These are phyloP conservation scores for Comarum palustre DNA, from an alignment of 306 rosid species.

Conservation along the genomic window DNA sequence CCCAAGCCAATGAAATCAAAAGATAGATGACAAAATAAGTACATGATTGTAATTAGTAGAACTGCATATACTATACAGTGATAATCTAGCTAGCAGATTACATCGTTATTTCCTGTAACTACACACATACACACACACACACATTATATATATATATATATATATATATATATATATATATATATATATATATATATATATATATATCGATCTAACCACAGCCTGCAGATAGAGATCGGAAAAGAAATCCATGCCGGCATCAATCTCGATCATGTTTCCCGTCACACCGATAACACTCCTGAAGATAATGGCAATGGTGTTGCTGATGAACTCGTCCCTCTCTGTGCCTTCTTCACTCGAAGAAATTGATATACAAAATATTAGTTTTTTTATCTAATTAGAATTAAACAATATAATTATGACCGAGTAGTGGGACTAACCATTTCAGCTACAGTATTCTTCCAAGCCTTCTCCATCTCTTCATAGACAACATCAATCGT, in stretches of 20 bases:
- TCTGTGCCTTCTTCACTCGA: conserved; percentile 37
- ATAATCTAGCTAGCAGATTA: not conserved
- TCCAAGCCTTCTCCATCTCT: conserved; percentile 58
- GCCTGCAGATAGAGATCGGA: not conserved
- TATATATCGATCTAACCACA: too few relatives aligned
- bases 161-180: too few relatives aligned
- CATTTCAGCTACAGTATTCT: conserved; percentile 28
- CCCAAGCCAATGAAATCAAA: not conserved
- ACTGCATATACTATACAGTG: not conserved
- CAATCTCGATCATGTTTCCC: not conserved
- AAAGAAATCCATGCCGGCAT: not conserved
- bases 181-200: too few relatives aligned
- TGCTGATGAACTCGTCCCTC: conserved; percentile 28
- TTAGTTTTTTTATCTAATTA: not conserved
- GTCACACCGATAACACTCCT: conserved; percentile 33
- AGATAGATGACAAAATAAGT: not conserved
- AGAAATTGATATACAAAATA: not conserved
- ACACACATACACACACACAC: too few relatives aligned
- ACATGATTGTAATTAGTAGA: not conserved
- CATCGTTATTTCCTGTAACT: conserved; percentile 14
- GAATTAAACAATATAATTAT: not conserved
- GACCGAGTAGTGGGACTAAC: not conserved
- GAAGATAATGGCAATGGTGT: conserved; percentile 36
- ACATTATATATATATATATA: too few relatives aligned
- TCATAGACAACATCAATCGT: conserved; percentile 51